These are phyloP conservation scores for Xylaria sp. DNA, from an alignment of 2,329 filamentous ascomycete species.

Conservation along the genomic window DNA sequence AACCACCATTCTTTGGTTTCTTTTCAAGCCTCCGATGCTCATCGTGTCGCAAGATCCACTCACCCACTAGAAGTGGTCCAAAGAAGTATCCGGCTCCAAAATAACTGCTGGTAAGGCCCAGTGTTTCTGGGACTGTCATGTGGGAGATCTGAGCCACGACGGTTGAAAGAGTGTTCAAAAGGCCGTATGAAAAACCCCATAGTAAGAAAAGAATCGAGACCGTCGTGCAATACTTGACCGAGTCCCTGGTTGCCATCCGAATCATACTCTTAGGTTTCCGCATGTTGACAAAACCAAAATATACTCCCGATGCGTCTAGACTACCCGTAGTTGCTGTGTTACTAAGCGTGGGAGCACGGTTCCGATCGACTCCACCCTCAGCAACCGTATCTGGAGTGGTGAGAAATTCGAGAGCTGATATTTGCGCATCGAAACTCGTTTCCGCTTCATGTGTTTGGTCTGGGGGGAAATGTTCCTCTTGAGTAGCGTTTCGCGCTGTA, in stretches of 20 bases:
- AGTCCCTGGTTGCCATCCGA: conserved; percentile 70
- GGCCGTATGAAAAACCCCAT: conserved; percentile 91
- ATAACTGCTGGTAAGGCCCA: conserved; percentile 76
- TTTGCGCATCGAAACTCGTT: conserved; percentile 44
- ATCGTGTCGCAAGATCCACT: conserved; percentile 76
- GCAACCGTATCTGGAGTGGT: conserved; percentile 55
- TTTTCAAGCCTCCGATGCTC: conserved; percentile 64
- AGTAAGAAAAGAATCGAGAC: conserved; percentile 87
- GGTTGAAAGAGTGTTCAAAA: conserved; percentile 83
- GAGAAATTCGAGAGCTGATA: conserved; percentile 59
- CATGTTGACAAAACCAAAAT: conserved; percentile 84
- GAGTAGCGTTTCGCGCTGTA: conserved; percentile 23
- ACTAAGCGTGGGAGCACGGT: conserved; percentile 49
- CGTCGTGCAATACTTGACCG: conserved; percentile 75
- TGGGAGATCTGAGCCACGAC: conserved; percentile 72
- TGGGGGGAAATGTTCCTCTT: conserved; percentile 32
- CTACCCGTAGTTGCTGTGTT: conserved; percentile 51
- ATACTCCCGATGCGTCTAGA: conserved; percentile 60
- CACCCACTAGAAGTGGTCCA: conserved; percentile 75
- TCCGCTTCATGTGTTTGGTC: conserved; percentile 34
- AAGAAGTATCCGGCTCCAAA: conserved; percentile 77
- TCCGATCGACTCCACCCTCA: conserved; percentile 37
- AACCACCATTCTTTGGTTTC: conserved; percentile 51
- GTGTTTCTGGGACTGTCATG: conserved; percentile 70
- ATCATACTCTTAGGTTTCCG: conserved; percentile 76